Conservation (phyloP, 768 basidiomycete genomes). For the Dioszegia aurantiaca region DNA sequence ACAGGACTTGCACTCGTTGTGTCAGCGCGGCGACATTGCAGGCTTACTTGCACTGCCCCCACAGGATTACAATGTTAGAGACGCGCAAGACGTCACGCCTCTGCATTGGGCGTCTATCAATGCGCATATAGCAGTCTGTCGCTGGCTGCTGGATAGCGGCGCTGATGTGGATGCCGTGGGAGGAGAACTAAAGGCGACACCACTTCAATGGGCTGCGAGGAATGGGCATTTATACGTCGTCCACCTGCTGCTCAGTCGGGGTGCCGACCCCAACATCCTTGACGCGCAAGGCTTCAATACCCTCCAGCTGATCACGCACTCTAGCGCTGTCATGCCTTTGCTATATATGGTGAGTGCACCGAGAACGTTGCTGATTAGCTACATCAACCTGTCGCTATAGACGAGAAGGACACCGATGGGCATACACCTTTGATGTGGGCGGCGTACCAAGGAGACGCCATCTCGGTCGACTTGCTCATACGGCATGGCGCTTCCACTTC, state of each 20-base stretch:
- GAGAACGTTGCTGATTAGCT: conserved; percentile 58
- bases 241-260: conserved; percentile 81
- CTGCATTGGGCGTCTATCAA: conserved; percentile 99
- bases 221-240: conserved; percentile 96
- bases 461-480: conserved; percentile 85
- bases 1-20: conserved; percentile 68
- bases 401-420: conserved; percentile 83
- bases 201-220: conserved; percentile 94
- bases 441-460: conserved; percentile 94
- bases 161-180: conserved; percentile 93
- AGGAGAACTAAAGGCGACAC: conserved; percentile 89
- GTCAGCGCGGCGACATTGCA: conserved; percentile 68
- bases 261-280: conserved; percentile 84
- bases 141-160: conserved; percentile 82
- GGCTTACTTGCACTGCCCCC: conserved; percentile 19
- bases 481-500: conserved; percentile 79
- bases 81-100: conserved; percentile 87
- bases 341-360: conserved; percentile 54
- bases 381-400: conserved; percentile 88
- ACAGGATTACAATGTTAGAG: conserved; percentile 54
- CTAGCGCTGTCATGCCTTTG: conserved; percentile 88
- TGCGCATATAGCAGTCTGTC: conserved; percentile 83
- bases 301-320: conserved; percentile 91
- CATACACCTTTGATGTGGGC: conserved; percentile 99
- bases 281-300: conserved; percentile 97